Percentiles rank a stretch among this genome's conserved stretches.
phyloP scores from a whole-genome alignment of 768 basidiomycete species.

The Leccinum uliginosum region DNA sequence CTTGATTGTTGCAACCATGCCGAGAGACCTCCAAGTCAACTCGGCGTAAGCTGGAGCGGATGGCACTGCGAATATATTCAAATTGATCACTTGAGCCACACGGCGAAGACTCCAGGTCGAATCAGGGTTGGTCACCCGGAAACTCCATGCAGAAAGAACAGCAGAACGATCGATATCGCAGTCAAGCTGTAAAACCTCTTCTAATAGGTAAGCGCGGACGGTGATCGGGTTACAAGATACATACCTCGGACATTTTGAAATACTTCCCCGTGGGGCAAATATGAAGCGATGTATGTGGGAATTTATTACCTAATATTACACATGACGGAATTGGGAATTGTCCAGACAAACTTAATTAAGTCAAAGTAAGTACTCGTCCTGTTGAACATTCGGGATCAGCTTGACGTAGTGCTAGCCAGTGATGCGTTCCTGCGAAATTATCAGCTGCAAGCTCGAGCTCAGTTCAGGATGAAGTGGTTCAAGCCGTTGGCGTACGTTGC shows the following conservation, averaged over 20 bases:
- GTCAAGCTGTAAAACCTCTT: too few relatives aligned
- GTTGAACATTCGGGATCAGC: conserved; percentile 65
- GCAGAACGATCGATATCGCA: too few relatives aligned
- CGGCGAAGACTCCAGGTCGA: fast-evolving
- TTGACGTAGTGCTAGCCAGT: conserved; percentile 81
- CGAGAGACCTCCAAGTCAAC: background rate
- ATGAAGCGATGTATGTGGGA: too few relatives aligned
- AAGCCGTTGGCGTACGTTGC: conserved; percentile 58
- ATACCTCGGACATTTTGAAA: too few relatives aligned
- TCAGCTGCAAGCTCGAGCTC: conserved; percentile 70
- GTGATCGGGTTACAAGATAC: too few relatives aligned
- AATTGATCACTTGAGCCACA: background rate
- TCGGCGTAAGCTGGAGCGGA: background rate
- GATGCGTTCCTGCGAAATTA: conserved; percentile 78
- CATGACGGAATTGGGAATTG: too few relatives aligned
- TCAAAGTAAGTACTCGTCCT: too few relatives aligned
- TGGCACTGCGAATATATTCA: background rate
- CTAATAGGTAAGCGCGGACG: too few relatives aligned
- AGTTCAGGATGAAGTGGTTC: conserved; percentile 69
- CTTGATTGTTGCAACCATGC: background rate
- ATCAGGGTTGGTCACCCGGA: background rate
- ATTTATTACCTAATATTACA: too few relatives aligned
- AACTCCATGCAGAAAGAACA: background rate
- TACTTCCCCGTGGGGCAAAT: too few relatives aligned
- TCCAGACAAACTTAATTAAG: too few relatives aligned